Percentiles rank a stretch among this genome's conserved stretches.
phyloP scores from a whole-genome alignment of 75 land plant genomes.

The Pinus taeda region DNA sequence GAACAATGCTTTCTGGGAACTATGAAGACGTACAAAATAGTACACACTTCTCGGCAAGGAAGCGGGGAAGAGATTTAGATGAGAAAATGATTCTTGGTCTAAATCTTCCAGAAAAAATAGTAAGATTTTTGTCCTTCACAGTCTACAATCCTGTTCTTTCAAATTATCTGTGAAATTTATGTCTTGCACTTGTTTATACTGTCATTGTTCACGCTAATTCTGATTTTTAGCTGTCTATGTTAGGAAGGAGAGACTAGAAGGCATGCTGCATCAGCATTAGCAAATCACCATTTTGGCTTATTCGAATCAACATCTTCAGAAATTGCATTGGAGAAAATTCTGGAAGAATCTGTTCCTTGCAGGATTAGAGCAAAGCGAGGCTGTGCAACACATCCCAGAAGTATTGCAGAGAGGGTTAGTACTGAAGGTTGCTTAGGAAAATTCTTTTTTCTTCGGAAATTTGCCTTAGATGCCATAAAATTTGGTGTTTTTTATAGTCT shows the following conservation, averaged over 20 bases:
- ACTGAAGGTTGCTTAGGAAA: no score
- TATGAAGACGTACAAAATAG: slow-evolving; percentile 10
- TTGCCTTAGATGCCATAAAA: background rate
- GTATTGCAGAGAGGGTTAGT: slow-evolving; percentile 86
- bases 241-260: background rate
- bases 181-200: background rate
- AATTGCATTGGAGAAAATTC: slow-evolving; percentile 55
- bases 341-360: slow-evolving; percentile 78
- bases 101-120: background rate
- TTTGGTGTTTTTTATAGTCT: background rate
- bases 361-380: slow-evolving; percentile 81
- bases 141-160: background rate
- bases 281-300: slow-evolving; percentile 49
- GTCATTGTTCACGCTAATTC: background rate
- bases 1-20: slow-evolving; percentile 9
- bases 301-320: slow-evolving; percentile 38
- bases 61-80: slow-evolving; percentile 27
- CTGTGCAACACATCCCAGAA: slow-evolving; percentile 91
- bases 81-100: slow-evolving; percentile 21
- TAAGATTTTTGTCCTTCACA: background rate
- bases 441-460: background rate
- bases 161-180: background rate
- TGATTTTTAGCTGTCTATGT: background rate
- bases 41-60: slow-evolving; percentile 8
- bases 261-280: slow-evolving; percentile 11